These are phyloP conservation scores for Peronospora belbahrii DNA, from an alignment of 352 stramenopile genomes.

Conservation along the genomic window DNA sequence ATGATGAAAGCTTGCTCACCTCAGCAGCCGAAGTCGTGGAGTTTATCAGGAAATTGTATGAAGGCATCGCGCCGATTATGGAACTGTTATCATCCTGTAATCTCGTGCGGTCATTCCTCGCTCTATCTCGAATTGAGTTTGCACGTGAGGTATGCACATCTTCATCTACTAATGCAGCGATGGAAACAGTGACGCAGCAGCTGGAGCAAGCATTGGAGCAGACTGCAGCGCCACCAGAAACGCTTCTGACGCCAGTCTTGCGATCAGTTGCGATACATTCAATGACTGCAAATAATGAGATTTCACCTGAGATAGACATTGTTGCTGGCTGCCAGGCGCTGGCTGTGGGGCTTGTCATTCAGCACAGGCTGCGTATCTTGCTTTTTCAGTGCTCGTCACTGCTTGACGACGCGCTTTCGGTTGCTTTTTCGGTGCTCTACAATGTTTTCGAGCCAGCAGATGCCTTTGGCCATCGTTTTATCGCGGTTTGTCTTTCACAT, in stretches of 20 bases:
- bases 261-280: slow-evolving; percentile 15
- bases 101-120: slow-evolving; percentile 20
- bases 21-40: slow-evolving; percentile 11
- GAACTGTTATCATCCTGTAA: slow-evolving; percentile 10
- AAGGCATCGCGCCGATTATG: slow-evolving; percentile 13
- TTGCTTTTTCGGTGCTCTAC: slow-evolving; percentile 45
- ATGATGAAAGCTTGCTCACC: slow-evolving; percentile 3
- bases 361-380: slow-evolving; percentile 43
- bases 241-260: slow-evolving; percentile 30
- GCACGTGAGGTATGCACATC: slow-evolving; percentile 33
- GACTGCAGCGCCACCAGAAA: slow-evolving; percentile 12
- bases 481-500: slow-evolving; percentile 41
- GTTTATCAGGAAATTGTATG: slow-evolving; percentile 29
- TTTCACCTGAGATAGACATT: slow-evolving; percentile 30
- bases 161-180: slow-evolving; percentile 21
- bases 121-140: slow-evolving; percentile 42
- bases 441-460: slow-evolving; percentile 45
- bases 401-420: slow-evolving; percentile 33
- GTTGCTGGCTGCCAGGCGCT: slow-evolving; percentile 32
- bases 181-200: slow-evolving; percentile 35
- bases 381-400: slow-evolving; percentile 32
- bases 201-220: slow-evolving; percentile 35
- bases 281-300: not conserved
- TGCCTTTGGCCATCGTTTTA: slow-evolving; percentile 41
- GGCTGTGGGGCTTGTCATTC: slow-evolving; percentile 36